Conservation (phyloP, 352 stramenopile species). For the Pythium folliculosum region DNA sequence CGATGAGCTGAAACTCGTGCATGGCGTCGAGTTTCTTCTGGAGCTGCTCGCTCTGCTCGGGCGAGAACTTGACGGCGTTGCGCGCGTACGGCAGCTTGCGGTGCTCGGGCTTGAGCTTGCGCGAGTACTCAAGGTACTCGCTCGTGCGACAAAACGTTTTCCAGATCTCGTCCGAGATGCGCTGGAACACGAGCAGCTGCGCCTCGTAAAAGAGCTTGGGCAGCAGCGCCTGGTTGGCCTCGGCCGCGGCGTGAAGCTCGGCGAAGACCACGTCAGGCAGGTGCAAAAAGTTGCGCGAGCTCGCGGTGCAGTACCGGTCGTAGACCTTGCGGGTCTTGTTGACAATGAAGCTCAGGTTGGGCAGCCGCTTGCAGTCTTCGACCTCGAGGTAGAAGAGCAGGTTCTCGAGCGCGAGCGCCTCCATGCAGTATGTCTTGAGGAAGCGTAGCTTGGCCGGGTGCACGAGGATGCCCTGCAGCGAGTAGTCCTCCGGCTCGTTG, state of each 20-base stretch:
- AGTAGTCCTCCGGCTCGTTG: conserved; percentile 52
- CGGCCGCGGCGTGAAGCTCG: conserved; percentile 53
- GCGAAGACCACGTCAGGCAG: conserved; percentile 36
- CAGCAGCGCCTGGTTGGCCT: conserved; percentile 45
- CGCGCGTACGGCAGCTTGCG: conserved; percentile 7
- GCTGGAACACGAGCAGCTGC: conserved; percentile 52
- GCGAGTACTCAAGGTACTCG: conserved; percentile 72
- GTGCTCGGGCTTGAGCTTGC: conserved; percentile 33
- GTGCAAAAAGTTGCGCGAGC: conserved; percentile 50
- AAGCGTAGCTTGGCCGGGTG: conserved; percentile 81
- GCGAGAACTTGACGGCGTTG: conserved; percentile 28
- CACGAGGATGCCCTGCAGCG: conserved; percentile 57
- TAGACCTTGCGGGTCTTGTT: conserved; percentile 80
- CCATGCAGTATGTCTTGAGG: conserved; percentile 87
- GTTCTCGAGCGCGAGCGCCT: conserved; percentile 79
- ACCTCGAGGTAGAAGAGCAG: conserved; percentile 85
- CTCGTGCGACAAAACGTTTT: conserved; percentile 63
- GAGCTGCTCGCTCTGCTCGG: conserved; percentile 48
- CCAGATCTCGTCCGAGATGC: conserved; percentile 76
- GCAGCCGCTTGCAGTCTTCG: conserved; percentile 81
- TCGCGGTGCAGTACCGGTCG: conserved; percentile 65
- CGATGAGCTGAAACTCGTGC: conserved; percentile 74
- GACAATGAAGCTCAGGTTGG: conserved; percentile 80
- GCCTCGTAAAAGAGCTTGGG: conserved; percentile 77
- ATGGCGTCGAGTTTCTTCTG: conserved; percentile 60